Evolutionary conservation across 495 filamentous ascomycete species (phyloP), one percentile per base, ranked within the genome.

Genomic region (Neurospora sp.): DNA sequence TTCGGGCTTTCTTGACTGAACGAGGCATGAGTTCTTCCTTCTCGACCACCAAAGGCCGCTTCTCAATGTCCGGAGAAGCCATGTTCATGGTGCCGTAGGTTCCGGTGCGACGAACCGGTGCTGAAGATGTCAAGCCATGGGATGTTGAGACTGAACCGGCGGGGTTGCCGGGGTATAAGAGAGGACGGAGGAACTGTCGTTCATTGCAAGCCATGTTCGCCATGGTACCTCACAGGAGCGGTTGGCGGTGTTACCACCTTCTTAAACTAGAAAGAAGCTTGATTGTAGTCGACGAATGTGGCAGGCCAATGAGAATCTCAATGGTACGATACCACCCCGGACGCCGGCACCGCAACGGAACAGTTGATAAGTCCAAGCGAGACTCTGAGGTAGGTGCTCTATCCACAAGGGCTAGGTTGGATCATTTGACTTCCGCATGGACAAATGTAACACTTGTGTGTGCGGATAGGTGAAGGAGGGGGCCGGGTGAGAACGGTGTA

Each of bases 61-160:
- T 76, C 45, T 76, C 75, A 44, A 41, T 17, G 45, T 76, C 69
- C 10, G 17, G 14, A 9, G 70, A 8, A 71, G 70, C 69, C 75
- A 76, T 76, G 27, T 27, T 40, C 27, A 65, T 65, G 27, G 53
- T 65, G 53, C 53, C 53, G 53, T 65, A 65, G 53, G 53, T 65
- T 65, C 53, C 53, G 27, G 27, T 16, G 53, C 53, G 53, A 65
- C 7, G 53, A 35, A 61, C 6, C 27, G 14, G 27, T 65, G 6
- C 8, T 17, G 22, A 37, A 35, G 14, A 35, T 17, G 1, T 35
- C 14, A 17, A 17, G 27, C 12, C 53, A 35, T 35, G 14, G 14
- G 53, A 17, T 31, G 27, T 35, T 1, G 53, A 65, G 22, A 65
- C 1, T 0, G 53, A 65, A 35, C 0, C 14, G 53, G 53, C 27